Base-by-base conservation (phyloP, 2,329 filamentous ascomycete species). In the Colletotrichum viniferum region DNA sequence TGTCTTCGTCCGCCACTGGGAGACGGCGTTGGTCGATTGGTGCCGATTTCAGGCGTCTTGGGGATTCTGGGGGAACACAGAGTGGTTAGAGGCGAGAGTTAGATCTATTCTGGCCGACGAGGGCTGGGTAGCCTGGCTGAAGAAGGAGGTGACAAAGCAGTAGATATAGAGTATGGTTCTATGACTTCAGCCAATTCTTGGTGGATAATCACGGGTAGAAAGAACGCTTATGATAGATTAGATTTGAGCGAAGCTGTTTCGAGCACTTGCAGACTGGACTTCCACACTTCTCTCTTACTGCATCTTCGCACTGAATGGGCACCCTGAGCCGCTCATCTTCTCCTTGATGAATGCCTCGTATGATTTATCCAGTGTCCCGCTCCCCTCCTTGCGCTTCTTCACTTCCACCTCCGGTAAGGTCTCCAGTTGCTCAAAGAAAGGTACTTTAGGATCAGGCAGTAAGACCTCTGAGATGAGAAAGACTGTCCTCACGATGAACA, bases 21-120 rank as follows among this genome's bases (percentile, higher is more conserved):
- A 94, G 81, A 89, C 88, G 5, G 92, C 92, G 0, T 81, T 94
- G 5, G 91, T 94, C 0, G 92, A 94, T 79, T 94, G 92, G 92
- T 87, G 92, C 74, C 81, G 90, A 7, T 92, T 92, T 69, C 90
- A 91, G 80, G 89, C 90, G 0, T 90, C 89, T 0, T 92, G 90
- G 90, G 90, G 90, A 0, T 91, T 91, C 74, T 92, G 90, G 90
- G 90, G 90, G 0, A 91, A 92, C 48, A 90, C 88, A 0, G 85
- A 88, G 52, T 92, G 90, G 90, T 85, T 92, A 0, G 87, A 91
- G 78, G 88, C 88, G 0, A 85, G 90, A 65, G 90, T 89, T 1
- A 83, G 89, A 55, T 85, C 80, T 3, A 90, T 91, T 60, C 60
- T 90, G 36, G 79, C 78, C 2, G 87, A 91, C 38, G 67, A 80